Conservation (phyloP, 768 basidiomycete genomes). For the Astraeus odoratus region DNA sequence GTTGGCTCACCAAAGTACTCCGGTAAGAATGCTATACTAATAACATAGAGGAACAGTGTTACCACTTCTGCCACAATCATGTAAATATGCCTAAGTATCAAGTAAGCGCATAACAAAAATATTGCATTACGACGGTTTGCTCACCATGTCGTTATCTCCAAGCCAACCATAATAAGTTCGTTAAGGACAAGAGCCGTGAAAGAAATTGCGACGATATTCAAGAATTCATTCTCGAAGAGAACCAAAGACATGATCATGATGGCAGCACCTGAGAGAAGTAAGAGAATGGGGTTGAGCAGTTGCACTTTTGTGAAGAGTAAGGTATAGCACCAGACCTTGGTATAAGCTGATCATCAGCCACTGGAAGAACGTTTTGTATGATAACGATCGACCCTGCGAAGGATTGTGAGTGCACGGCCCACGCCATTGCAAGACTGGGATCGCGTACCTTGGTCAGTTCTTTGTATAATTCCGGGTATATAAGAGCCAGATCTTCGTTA, state of each 20-base stretch:
- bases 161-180: conserved; percentile 97
- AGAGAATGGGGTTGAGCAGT: not conserved
- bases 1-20: conserved; percentile 88
- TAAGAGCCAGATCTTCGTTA: conserved; percentile 87
- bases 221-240: conserved; percentile 93
- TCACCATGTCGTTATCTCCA: conserved; percentile 96
- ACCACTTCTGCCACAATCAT: conserved; percentile 91
- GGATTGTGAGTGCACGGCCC: too few species aligned
- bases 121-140: conserved; percentile 8
- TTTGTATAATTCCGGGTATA: conserved; percentile 97
- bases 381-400: conserved; percentile 82
- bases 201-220: conserved; percentile 97
- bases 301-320: too few species aligned
- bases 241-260: conserved; percentile 98
- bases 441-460: conserved; percentile 89
- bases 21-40: conserved; percentile 89
- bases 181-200: conserved; percentile 95
- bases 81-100: conserved; percentile 70
- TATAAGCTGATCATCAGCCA: conserved; percentile 98
- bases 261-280: conserved; percentile 59
- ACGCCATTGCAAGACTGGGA: too few species aligned
- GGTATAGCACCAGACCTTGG: conserved; percentile 62
- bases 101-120: not conserved
- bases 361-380: conserved; percentile 97
- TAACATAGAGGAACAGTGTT: conserved; percentile 81